Evolutionary conservation across 345 rosid genomes (phyloP), one percentile per base, ranked within the genome.

Genomic region (Corchorus capsularis): DNA sequence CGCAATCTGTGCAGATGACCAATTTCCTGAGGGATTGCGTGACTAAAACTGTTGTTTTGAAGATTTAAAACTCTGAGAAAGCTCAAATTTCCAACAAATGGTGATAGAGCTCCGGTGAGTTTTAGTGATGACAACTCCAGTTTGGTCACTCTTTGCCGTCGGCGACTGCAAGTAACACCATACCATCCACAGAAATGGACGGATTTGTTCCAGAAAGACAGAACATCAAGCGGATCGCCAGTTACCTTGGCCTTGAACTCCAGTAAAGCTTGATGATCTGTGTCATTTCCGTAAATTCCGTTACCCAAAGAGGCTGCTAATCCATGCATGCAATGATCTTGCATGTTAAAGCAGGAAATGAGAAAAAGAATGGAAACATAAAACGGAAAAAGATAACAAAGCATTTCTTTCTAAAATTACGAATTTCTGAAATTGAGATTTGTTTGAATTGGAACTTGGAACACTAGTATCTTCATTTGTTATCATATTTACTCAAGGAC

Each of bases 1-100:
- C 27, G 6, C 63, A 59, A 27, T 1, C 79, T 8, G 4, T 11
- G 13, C 12, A 81, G 50, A 35, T 17, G 47, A 15, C 80, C 80
- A 13, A 81, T 37, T 63, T 77, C 75, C 0, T 17, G 72, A 12
- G 83, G 83, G 7, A 81, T 54, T 20, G 62, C 59, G 4, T 55
- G 53, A 16, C 7, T 2, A 35, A 77, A 67, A 22, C 27, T 68
- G 35, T 81, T 81, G 73, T 69, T 17, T 0, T 22, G 5, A 10
- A 81, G 62, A 8, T 45, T 43, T 12, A 80, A 5, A 12, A 6
- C 54, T 6, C 35, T 39, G 3, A 80, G 59, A 34, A 63, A 76
- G 49, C 56, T 64, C 11, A 76, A 73, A 35, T 78, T 78, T 35
- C 73, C 77, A 2, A 73, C 19, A 17, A 8, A 37, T 3, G 71